Conservation (phyloP, 805 yeast genomes). For the Candida hungchunana region DNA sequence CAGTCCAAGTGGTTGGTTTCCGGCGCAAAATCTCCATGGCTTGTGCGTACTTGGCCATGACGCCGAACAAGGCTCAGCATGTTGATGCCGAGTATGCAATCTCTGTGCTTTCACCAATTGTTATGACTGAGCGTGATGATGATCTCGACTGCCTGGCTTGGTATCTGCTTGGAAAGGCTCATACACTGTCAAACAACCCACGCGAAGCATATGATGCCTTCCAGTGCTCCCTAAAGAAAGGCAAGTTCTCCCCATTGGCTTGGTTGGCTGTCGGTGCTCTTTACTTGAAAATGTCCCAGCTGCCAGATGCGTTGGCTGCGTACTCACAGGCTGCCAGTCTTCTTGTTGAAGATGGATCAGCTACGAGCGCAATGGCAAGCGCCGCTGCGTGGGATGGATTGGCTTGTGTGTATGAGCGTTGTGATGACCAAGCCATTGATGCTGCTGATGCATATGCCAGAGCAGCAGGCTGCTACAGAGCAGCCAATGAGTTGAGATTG, state of each 20-base stretch:
- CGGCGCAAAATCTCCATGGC: slow-evolving; percentile 44
- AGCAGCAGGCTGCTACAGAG: slow-evolving; percentile 46
- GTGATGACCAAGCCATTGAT: slow-evolving; percentile 55
- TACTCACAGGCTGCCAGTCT: slow-evolving; percentile 60
- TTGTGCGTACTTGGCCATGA: slow-evolving; percentile 46
- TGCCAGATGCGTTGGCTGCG: slow-evolving; percentile 64
- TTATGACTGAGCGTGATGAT: slow-evolving; percentile 12
- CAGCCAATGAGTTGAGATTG: slow-evolving; percentile 40
- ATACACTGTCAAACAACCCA: slow-evolving; percentile 41
- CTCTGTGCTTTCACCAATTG: slow-evolving; percentile 26
- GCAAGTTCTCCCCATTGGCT: slow-evolving; percentile 50
- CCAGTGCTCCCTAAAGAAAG: slow-evolving; percentile 50
- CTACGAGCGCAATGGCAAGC: slow-evolving; percentile 33
- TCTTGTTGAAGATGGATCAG: slow-evolving; percentile 42
- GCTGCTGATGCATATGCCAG: slow-evolving; percentile 57
- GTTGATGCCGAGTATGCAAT: slow-evolving; percentile 35
- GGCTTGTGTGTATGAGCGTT: slow-evolving; percentile 57
- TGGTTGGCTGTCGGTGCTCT: slow-evolving; percentile 67
- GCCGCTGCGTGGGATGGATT: slow-evolving; percentile 67
- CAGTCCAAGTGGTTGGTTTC: slow-evolving; percentile 41
- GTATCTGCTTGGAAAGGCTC: slow-evolving; percentile 50
- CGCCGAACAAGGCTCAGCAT: slow-evolving; percentile 27
- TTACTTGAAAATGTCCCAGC: slow-evolving; percentile 53
- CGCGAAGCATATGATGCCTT: slow-evolving; percentile 50
- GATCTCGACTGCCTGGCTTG: slow-evolving; percentile 51